Evolutionary conservation across 805 yeast genomes (phyloP).

Genomic region (Candida coquimbonensis): DNA sequence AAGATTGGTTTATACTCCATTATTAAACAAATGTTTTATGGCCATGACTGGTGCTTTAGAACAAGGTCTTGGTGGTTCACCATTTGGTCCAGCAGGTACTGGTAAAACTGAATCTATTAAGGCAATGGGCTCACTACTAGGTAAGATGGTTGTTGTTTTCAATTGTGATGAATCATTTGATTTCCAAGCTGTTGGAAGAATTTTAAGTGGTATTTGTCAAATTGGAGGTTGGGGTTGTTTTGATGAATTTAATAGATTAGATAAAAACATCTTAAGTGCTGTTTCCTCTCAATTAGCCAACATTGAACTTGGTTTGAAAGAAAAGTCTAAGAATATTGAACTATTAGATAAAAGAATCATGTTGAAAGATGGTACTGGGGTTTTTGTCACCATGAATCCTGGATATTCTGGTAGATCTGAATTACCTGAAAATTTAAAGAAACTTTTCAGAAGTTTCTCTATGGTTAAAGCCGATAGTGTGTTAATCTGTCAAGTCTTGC

Average conservation of each 20-base stretch:
- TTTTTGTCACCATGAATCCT: slow-evolving; percentile 90
- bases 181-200: slow-evolving; percentile 67
- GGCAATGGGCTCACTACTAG: slow-evolving; percentile 72
- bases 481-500: slow-evolving; percentile 62
- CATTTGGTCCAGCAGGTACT: slow-evolving; percentile 96
- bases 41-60: slow-evolving; percentile 70
- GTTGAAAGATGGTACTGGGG: slow-evolving; percentile 49
- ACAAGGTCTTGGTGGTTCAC: slow-evolving; percentile 78
- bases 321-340: slow-evolving; percentile 22
- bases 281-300: slow-evolving; percentile 73
- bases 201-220: slow-evolving; percentile 70
- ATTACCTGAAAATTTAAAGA: slow-evolving; percentile 81
- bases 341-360: slow-evolving; percentile 35
- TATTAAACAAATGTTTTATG: slow-evolving; percentile 55
- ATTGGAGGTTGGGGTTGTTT: slow-evolving; percentile 95
- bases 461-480: slow-evolving; percentile 67
- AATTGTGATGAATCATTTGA: slow-evolving; percentile 91
- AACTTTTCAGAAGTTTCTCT: slow-evolving; percentile 67
- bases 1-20: slow-evolving; percentile 69
- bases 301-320: slow-evolving; percentile 50
- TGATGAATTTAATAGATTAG: slow-evolving; percentile 87
- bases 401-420: slow-evolving; percentile 75
- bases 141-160: slow-evolving; percentile 77
- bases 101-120: slow-evolving; percentile 92
- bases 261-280: slow-evolving; percentile 67